phyloP scores from a whole-genome alignment of 139 green algal genomes.

The Asterochloris erici region DNA sequence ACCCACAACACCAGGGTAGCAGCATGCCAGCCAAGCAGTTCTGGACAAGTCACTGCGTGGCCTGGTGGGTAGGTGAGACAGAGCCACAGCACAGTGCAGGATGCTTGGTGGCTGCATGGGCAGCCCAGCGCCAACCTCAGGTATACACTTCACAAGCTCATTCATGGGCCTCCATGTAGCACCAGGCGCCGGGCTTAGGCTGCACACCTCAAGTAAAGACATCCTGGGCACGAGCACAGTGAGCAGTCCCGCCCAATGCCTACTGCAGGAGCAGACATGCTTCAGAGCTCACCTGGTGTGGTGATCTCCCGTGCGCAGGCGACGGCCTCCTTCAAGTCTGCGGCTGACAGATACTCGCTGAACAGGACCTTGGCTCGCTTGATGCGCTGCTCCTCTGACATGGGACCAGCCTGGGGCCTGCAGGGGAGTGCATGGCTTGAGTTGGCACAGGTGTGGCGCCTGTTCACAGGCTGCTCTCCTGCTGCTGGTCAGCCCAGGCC shows the following conservation, averaged over 20 bases:
- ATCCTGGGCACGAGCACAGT: not conserved
- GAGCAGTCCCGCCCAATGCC: not conserved
- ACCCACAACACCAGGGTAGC: too few relatives aligned
- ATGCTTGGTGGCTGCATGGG: too few relatives aligned
- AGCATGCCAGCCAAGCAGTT: too few relatives aligned
- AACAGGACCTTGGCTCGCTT: slow-evolving; percentile 42
- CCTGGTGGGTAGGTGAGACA: too few relatives aligned
- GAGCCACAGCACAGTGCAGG: too few relatives aligned
- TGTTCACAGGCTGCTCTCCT: not conserved
- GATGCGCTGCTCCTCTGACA: slow-evolving; percentile 37
- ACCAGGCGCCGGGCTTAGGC: not conserved
- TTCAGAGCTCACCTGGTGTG: not conserved
- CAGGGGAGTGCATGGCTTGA: not conserved
- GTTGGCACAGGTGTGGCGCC: not conserved
- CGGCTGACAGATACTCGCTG: slow-evolving; percentile 40
- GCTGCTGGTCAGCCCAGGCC: too few relatives aligned
- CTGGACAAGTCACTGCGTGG: too few relatives aligned
- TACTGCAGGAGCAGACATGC: not conserved
- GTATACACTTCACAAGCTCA: not conserved
- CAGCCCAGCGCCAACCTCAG: not conserved
- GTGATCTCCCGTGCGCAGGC: slow-evolving; percentile 40
- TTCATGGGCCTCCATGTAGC: not conserved
- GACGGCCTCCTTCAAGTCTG: slow-evolving; percentile 38
- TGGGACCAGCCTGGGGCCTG: slow-evolving; percentile 19
- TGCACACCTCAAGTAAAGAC: not conserved